Evolutionary conservation across 2,329 filamentous ascomycete genomes (phyloP), one percentile per base, ranked within the genome.

Genomic region (Cytospora paraplurivora): DNA sequence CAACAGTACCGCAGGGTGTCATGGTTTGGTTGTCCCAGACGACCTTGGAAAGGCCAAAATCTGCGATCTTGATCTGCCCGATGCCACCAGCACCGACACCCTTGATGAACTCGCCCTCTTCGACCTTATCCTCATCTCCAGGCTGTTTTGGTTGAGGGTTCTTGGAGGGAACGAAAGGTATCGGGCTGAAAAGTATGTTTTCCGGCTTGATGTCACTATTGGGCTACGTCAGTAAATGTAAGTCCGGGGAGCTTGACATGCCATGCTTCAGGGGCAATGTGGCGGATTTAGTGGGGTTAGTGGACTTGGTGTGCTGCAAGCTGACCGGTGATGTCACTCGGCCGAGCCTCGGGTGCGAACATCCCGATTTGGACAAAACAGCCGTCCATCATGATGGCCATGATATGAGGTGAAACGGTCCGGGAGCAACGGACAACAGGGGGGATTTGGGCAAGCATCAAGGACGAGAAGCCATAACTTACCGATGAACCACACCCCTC

Each of bases 21-120:
- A 97, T 98, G 11, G 95, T 99, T 74, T 96, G 91, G 70, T 88
- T 95, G 71, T 98, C 95, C 95, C 95, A 99, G 17, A 99, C 92
- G 69, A 99, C 91, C 79, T 99, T 99, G 67, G 94, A 97, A 11
- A 99, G 82, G 60, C 95, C 95, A 74, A 99, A 99, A 73, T 99
- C 95, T 73, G 95, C 95, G 76, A 99, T 94, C 82, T 99, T 98
- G 79, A 99, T 97, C 68, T 85, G 82, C 37, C 95, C 95, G 67
- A 99, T 99, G 49, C 94, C 95, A 63, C 95, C 95, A 0, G 91
- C 84, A 50, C 95, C 95, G 41, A 89, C 78, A 1, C 93, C 93
- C 19, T 82, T 84, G 65, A 95, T 82, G 68, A 96, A 99, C 73
- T 98, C 94, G 68, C 95, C 95, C 76, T 99, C 95, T 66, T 99